phyloP scores from a whole-genome alignment of 2,329 filamentous ascomycete species.

The Fusarium sp. region DNA sequence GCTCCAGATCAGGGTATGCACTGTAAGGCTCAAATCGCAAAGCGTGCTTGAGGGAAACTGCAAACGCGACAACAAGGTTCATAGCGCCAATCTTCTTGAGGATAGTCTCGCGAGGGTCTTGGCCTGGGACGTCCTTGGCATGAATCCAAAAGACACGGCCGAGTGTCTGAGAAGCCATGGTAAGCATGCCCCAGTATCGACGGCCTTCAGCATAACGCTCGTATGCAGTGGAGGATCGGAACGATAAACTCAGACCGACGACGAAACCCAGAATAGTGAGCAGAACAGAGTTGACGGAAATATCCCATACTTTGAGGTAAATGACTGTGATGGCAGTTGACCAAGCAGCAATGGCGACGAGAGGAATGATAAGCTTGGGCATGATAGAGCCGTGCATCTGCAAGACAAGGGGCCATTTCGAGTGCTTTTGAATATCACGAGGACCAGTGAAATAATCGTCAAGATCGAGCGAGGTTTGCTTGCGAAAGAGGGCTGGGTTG shows the following conservation, averaged over 20 bases:
- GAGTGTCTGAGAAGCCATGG: slow-evolving; percentile 74
- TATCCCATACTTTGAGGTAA: slow-evolving; percentile 57
- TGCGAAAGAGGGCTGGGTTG: slow-evolving; percentile 51
- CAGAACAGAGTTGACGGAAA: slow-evolving; percentile 60
- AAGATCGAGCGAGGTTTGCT: slow-evolving; percentile 60
- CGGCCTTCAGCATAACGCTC: slow-evolving; percentile 77
- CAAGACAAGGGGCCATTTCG: slow-evolving; percentile 81
- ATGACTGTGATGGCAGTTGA: slow-evolving; percentile 74
- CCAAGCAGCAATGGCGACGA: slow-evolving; percentile 74
- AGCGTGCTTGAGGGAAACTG: slow-evolving; percentile 83
- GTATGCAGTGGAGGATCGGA: slow-evolving; percentile 82
- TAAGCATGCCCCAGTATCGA: slow-evolving; percentile 72
- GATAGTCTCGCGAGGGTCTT: slow-evolving; percentile 72
- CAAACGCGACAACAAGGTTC: slow-evolving; percentile 83
- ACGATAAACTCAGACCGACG: slow-evolving; percentile 82
- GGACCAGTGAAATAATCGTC: slow-evolving; percentile 76
- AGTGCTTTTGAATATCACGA: slow-evolving; percentile 78
- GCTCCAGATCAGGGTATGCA: slow-evolving; percentile 79
- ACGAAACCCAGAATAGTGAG: slow-evolving; percentile 86
- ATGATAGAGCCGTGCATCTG: slow-evolving; percentile 81
- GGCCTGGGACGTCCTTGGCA: slow-evolving; percentile 66
- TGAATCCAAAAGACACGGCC: slow-evolving; percentile 89
- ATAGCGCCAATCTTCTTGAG: slow-evolving; percentile 80
- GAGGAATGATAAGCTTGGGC: slow-evolving; percentile 79
- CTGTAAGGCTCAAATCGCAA: slow-evolving; percentile 87